Evolutionary conservation across 768 basidiomycete genomes (phyloP), one percentile per base, ranked within the genome.

Genomic region (Lactarius indigo): DNA sequence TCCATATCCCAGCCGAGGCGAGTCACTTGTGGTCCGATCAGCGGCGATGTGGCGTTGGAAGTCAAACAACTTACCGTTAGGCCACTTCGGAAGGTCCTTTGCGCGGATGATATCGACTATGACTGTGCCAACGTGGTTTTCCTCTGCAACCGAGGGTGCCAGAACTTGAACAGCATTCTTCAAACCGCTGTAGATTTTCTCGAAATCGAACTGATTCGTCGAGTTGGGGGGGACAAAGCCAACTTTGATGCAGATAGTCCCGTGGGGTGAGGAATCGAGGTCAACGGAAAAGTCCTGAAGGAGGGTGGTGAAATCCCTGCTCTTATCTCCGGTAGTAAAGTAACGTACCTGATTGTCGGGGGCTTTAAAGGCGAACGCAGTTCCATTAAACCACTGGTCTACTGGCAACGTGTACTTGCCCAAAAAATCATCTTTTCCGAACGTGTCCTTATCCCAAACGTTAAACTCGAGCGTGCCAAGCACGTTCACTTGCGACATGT

Each of bases 61-160:
- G 39, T 17, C 39, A 39, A 39, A 39, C 39, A 39, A 39, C 39
- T 39, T 5, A 39, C 39, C 94, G 5, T 83, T 85, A 0, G 71
- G 39, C 39, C 39, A 15, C 15, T 17, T 39, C 88, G 0, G 74
- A 60, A 1, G 83, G 87, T 60, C 92, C 90, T 63, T 39, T 39
- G 39, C 39, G 15, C 39, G 0, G 12, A 17, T 15, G 39, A 39
- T 39, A 5, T 39, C 39, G 15, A 39, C 15, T 17, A 39, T 39
- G 39, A 39, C 15, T 15, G 15, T 39, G 13, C 39, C 39, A 20
- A 7, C 9, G n/a, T 9, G 8, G 44, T 44, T 13, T 37, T 37
- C 13, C 10, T 37, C 35, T 37, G 12, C 7, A 13, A 37, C 35
- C 4, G 35, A 13, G 2, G 35, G 12, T 37, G 12, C 35, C 12